phyloP scores from a whole-genome alignment of 805 yeast genomes.

The Starmerella ratchasimensis region DNA sequence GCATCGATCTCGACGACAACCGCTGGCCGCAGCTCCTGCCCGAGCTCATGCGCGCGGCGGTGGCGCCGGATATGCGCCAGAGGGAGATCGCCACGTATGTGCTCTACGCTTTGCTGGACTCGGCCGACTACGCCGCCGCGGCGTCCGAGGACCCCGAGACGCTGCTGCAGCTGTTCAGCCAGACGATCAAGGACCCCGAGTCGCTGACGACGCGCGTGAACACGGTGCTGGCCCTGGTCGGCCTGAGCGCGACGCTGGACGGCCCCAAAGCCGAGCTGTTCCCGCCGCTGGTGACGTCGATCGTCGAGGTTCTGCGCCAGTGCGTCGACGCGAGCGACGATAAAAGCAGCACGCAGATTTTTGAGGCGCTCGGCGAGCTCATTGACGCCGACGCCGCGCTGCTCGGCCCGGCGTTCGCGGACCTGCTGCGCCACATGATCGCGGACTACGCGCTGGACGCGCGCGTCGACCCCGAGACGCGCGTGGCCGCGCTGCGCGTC shows the following conservation, averaged over 20 bases:
- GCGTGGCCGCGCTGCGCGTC: slow-evolving; percentile 74
- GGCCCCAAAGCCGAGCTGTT: slow-evolving; percentile 35
- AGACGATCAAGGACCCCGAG: slow-evolving; percentile 45
- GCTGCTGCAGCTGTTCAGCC: slow-evolving; percentile 55
- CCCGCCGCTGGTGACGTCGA: slow-evolving; percentile 55
- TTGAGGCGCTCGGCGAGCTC: slow-evolving; percentile 73
- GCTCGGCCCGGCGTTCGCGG: slow-evolving; percentile 54
- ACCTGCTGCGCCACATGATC: slow-evolving; percentile 56
- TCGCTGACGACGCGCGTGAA: slow-evolving; percentile 68
- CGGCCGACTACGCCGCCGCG: slow-evolving; percentile 17
- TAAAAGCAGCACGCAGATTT: slow-evolving; percentile 57
- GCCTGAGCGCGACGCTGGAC: slow-evolving; percentile 47
- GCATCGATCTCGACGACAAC: slow-evolving; percentile 50
- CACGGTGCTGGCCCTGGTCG: slow-evolving; percentile 68
- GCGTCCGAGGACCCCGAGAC: slow-evolving; percentile 33
- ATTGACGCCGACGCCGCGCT: slow-evolving; percentile 62
- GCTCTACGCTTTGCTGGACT: slow-evolving; percentile 61
- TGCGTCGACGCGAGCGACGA: slow-evolving; percentile 58
- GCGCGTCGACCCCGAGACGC: slow-evolving; percentile 58
- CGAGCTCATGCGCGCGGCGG: slow-evolving; percentile 52
- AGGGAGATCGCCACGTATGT: slow-evolving; percentile 78
- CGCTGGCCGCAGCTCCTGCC: slow-evolving; percentile 72
- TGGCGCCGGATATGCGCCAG: slow-evolving; percentile 39
- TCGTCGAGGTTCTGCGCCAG: slow-evolving; percentile 69
- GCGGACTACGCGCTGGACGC: slow-evolving; percentile 53